phyloP scores from a whole-genome alignment of 2,329 filamentous ascomycete species.

The Cadophora sp. region DNA sequence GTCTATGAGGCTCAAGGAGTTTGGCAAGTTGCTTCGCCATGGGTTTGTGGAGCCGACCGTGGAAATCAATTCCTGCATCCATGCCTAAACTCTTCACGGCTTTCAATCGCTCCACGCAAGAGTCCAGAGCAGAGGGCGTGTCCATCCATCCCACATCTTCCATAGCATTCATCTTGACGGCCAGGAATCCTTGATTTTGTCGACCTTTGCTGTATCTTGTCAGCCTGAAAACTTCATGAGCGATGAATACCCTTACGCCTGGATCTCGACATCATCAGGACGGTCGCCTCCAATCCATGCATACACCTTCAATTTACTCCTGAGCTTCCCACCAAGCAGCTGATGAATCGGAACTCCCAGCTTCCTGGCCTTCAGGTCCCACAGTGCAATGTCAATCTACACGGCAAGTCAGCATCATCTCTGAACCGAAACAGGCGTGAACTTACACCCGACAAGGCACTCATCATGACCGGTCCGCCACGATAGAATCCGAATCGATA shows the following conservation, averaged over 20 bases:
- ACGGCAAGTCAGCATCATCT: constrained; percentile 48
- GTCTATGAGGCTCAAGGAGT: constrained; percentile 69
- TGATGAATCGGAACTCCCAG: constrained; percentile 74
- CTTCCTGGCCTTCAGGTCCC: constrained; percentile 53
- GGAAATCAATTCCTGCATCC: constrained; percentile 79
- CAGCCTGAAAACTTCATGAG: neutral
- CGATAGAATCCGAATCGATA: constrained; percentile 78
- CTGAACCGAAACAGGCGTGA: constrained; percentile 82
- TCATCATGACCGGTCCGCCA: constrained; percentile 82
- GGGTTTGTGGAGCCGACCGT: constrained; percentile 78
- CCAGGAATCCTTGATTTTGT: constrained; percentile 66
- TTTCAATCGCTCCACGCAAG: constrained; percentile 70
- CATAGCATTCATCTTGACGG: constrained; percentile 82
- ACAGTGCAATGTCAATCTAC: constrained; percentile 64
- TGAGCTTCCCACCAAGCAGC: constrained; percentile 76
- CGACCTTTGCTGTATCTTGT: constrained; percentile 55
- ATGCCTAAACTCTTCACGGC: constrained; percentile 73
- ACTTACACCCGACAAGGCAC: constrained; percentile 76
- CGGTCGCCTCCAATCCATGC: constrained; percentile 81
- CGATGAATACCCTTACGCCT: constrained; percentile 55
- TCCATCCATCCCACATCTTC: constrained; percentile 80
- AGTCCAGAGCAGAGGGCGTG: constrained; percentile 67
- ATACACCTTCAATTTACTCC: constrained; percentile 74
- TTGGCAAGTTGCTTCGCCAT: constrained; percentile 80
- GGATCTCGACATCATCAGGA: constrained; percentile 67